phyloP scores from a whole-genome alignment of 2,329 filamentous ascomycete genomes.

The Neonectria ditissima region DNA sequence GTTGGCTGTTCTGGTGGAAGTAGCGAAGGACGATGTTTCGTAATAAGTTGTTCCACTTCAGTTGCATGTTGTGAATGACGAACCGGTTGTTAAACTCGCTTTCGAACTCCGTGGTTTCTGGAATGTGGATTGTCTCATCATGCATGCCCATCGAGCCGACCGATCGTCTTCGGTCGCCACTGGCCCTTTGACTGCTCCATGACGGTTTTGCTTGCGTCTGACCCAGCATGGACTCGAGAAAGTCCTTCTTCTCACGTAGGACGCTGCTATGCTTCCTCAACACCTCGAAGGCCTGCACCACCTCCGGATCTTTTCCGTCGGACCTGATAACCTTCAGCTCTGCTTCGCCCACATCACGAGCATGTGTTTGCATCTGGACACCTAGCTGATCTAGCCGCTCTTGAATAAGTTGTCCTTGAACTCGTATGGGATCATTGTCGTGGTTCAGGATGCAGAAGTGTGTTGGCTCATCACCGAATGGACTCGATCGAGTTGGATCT shows the following conservation, averaged over 20 bases:
- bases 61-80: slow-evolving; percentile 95
- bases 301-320: slow-evolving; percentile 60
- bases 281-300: slow-evolving; percentile 71
- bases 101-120: slow-evolving; percentile 81
- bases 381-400: slow-evolving; percentile 83
- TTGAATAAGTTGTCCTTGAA: slow-evolving; percentile 88
- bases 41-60: slow-evolving; percentile 98
- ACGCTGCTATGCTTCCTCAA: slow-evolving; percentile 67
- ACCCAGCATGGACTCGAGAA: slow-evolving; percentile 68
- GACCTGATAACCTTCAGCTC: slow-evolving; percentile 73
- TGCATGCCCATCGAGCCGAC: slow-evolving; percentile 63
- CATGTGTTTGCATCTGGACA: slow-evolving; percentile 81
- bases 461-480: slow-evolving; percentile 92
- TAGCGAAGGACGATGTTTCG: slow-evolving; percentile 97
- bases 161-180: slow-evolving; percentile 47
- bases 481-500: slow-evolving; percentile 85
- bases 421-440: slow-evolving; percentile 86
- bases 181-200: slow-evolving; percentile 44
- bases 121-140: slow-evolving; percentile 72
- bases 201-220: slow-evolving; percentile 58
- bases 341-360: slow-evolving; percentile 77
- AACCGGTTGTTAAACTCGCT: slow-evolving; percentile 99
- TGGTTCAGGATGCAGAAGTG: slow-evolving; percentile 96
- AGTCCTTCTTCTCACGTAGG: slow-evolving; percentile 68
- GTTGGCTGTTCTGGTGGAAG: slow-evolving; percentile 95